phyloP scores from a whole-genome alignment of 2,329 filamentous ascomycete species.

The Botrytis deweyae region DNA sequence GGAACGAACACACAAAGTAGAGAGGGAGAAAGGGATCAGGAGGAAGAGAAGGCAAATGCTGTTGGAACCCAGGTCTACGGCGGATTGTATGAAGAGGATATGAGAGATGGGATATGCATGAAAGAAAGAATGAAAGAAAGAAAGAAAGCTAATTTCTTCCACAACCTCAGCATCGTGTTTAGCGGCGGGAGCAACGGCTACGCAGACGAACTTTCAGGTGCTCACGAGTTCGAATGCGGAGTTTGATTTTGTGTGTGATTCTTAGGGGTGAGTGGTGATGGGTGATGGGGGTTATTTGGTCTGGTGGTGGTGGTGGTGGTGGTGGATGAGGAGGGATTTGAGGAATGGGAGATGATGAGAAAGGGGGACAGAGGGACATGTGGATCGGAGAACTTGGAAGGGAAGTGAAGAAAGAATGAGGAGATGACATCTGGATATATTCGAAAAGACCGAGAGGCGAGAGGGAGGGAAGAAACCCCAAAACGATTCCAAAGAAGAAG shows the following conservation, averaged over 20 bases:
- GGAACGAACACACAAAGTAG: not conserved
- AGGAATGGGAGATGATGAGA: not conserved
- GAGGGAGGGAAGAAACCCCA: rapidly evolving
- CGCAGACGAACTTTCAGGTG: conserved; percentile 11
- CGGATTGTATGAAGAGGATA: not conserved
- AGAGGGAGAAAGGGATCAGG: not conserved
- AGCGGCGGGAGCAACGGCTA: conserved; percentile 3
- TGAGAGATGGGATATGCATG: not conserved
- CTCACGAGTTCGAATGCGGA: conserved; percentile 20
- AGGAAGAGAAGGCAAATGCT: not conserved
- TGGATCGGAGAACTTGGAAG: not conserved
- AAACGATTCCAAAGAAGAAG: not conserved
- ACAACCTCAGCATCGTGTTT: conserved; percentile 6
- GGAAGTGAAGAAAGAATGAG: no score
- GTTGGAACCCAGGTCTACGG: not conserved
- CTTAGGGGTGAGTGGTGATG: not conserved
- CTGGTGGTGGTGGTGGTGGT: no score
- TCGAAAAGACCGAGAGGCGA: not conserved
- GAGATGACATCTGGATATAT: not conserved
- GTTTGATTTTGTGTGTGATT: conserved; percentile 21
- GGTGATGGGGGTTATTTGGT: no score
- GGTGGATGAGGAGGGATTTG: not conserved
- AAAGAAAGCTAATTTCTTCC: conserved; percentile 5
- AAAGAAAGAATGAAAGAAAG: not conserved
- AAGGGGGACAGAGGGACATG: not conserved